Evolutionary conservation across 2,329 filamentous ascomycete genomes (phyloP).

Genomic region (Colletotrichum scovillei): DNA sequence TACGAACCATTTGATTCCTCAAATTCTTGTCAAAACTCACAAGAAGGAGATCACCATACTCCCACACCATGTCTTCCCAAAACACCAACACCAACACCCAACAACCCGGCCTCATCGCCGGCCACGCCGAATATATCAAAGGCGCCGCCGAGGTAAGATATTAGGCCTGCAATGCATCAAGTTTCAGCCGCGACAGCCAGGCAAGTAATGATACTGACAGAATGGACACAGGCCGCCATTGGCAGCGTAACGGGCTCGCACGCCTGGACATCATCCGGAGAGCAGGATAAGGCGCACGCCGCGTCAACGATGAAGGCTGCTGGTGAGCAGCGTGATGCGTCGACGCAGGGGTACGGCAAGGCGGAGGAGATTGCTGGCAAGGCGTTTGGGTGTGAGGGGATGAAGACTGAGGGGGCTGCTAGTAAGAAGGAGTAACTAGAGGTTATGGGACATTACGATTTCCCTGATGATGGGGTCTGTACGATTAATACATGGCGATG

Average conservation of each 20-base stretch:
- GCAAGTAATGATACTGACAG: not conserved
- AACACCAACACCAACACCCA: conserved; percentile 45
- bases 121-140: conserved; percentile 76
- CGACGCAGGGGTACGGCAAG: conserved; percentile 67
- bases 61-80: conserved; percentile 18
- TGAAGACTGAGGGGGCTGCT: conserved; percentile 71
- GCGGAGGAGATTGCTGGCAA: conserved; percentile 74
- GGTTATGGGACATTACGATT: not conserved
- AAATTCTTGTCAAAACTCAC: not conserved
- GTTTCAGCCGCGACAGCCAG: not conserved
- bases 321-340: conserved; percentile 64
- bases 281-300: conserved; percentile 72
- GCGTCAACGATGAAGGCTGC: conserved; percentile 72
- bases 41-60: no score
- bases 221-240: conserved; percentile 60
- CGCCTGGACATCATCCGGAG: conserved; percentile 72
- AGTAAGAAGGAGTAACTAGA: conserved; percentile 51
- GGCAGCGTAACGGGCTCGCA: conserved; percentile 71
- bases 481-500: not conserved
- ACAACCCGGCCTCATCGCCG: conserved; percentile 69
- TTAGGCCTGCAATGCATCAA: not conserved
- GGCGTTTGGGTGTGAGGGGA: conserved; percentile 74
- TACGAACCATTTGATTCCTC: no score
- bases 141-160: conserved; percentile 70
- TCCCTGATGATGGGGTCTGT: not conserved